Conservation (phyloP, 1,284 basidiomycete species). For the Clitocybe nebularis region DNA sequence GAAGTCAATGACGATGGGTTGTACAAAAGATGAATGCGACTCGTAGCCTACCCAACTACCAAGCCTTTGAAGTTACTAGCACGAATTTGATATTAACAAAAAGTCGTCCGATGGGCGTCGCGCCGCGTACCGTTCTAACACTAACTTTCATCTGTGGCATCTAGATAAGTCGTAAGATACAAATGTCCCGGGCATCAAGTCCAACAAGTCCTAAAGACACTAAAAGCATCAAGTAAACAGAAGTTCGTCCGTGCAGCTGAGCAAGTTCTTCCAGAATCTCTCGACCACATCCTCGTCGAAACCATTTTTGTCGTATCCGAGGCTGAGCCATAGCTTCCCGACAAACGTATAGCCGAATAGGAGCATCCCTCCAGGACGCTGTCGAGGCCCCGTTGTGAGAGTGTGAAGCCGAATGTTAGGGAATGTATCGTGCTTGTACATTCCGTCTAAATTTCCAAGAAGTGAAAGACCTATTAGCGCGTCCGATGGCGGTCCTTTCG, state of each 20-base stretch:
- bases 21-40: no score
- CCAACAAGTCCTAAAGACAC: no score
- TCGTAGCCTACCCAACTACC: no score
- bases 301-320: constrained; percentile 74
- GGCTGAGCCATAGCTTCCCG: constrained; percentile 66
- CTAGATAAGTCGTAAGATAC: no score
- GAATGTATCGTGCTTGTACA: constrained; percentile 65
- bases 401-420: constrained; percentile 55
- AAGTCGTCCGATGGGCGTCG: no score
- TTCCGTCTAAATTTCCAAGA: constrained; percentile 74
- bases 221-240: constrained; percentile 18
- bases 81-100: no score
- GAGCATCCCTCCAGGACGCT: constrained; percentile 67
- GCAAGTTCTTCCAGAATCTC: constrained; percentile 51
- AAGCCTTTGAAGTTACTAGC: no score
- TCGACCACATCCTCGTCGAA: constrained; percentile 58
- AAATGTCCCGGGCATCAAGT: no score
- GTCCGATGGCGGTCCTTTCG: constrained; percentile 38
- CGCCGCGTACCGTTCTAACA: no score
- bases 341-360: constrained; percentile 76
- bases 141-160: no score
- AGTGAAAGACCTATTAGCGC: constrained; percentile 74
- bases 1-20: no score
- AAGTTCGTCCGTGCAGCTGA: constrained; percentile 51
- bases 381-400: constrained; percentile 74